These are phyloP conservation scores for Sequoiadendron giganteum DNA, from an alignment of 75 land plant species.

Conservation along the genomic window DNA sequence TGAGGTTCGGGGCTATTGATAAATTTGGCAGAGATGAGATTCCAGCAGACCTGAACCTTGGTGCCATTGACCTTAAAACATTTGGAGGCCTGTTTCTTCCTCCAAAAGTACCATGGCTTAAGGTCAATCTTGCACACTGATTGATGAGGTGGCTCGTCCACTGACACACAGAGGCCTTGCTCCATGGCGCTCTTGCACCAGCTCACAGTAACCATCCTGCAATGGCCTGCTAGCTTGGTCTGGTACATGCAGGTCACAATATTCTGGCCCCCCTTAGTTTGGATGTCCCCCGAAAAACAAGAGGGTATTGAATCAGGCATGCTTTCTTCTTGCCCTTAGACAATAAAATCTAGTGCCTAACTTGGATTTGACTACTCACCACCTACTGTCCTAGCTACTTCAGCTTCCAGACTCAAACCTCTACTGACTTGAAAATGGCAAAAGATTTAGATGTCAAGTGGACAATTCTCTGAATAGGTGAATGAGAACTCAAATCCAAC, in stretches of 20 bases:
- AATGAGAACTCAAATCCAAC: background rate
- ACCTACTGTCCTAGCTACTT: background rate
- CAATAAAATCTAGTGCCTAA: background rate
- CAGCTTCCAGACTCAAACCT: background rate
- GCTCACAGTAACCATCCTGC: conserved; percentile 27
- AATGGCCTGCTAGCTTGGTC: conserved; percentile 38
- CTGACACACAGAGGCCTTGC: conserved; percentile 38
- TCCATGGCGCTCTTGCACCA: conserved; percentile 45
- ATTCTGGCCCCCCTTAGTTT: background rate
- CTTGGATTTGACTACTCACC: background rate
- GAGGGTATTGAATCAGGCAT: conserved; percentile 7
- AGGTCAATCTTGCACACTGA: conserved; percentile 38
- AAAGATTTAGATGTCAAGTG: background rate
- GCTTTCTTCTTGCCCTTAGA: background rate
- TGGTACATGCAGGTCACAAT: conserved; percentile 36
- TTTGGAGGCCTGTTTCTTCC: conserved; percentile 18
- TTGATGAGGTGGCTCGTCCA: conserved; percentile 23
- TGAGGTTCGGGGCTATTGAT: conserved; percentile 24
- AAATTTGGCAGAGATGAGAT: conserved; percentile 22
- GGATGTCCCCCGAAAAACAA: conserved; percentile 12
- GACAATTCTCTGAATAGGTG: background rate
- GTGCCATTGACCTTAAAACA: conserved; percentile 13
- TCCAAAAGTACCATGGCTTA: conserved; percentile 49
- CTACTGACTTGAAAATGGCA: background rate
- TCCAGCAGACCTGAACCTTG: conserved; percentile 37